These are phyloP conservation scores for Pyrenophora tritici-repentis DNA, from an alignment of 2,329 filamentous ascomycete species.

Conservation along the genomic window DNA sequence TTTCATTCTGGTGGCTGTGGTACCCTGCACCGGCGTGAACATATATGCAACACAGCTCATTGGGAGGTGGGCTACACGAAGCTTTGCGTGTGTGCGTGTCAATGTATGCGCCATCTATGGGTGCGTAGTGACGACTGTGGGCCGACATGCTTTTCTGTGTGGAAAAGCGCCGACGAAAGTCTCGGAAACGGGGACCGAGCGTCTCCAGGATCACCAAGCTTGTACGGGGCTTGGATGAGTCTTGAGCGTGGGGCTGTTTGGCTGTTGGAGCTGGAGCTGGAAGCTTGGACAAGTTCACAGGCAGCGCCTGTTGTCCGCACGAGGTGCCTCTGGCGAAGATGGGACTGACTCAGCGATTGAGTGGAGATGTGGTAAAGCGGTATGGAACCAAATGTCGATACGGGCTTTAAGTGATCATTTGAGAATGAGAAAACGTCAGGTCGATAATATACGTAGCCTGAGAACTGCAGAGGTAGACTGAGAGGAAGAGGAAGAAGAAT, in stretches of 20 bases:
- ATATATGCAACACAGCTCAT: conserved; percentile 76
- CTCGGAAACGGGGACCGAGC: conserved; percentile 29
- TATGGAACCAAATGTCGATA: neutral
- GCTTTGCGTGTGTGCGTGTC: conserved; percentile 46
- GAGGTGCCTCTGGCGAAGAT: neutral
- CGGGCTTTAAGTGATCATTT: conserved; percentile 13
- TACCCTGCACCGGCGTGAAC: conserved; percentile 95
- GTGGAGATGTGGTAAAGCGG: neutral
- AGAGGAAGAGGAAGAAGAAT: conserved; percentile 16
- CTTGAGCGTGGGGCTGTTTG: no score
- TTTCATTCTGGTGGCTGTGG: conserved; percentile 86
- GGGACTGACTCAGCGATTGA: neutral
- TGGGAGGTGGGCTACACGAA: conserved; percentile 43
- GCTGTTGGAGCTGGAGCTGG: neutral
- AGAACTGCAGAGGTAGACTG: conserved; percentile 11
- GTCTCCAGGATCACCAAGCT: conserved; percentile 19
- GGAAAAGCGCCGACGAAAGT: conserved; percentile 35
- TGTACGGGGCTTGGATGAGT: neutral
- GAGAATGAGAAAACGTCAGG: conserved; percentile 7
- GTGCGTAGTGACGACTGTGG: conserved; percentile 18
- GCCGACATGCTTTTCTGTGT: conserved; percentile 34
- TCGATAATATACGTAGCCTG: conserved; percentile 9
- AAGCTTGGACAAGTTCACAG: neutral
- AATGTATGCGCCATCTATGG: conserved; percentile 30
- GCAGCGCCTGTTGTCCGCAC: neutral